Base-by-base conservation (phyloP, 768 basidiomycete species). In the Agaricus sinodeliciosus region DNA sequence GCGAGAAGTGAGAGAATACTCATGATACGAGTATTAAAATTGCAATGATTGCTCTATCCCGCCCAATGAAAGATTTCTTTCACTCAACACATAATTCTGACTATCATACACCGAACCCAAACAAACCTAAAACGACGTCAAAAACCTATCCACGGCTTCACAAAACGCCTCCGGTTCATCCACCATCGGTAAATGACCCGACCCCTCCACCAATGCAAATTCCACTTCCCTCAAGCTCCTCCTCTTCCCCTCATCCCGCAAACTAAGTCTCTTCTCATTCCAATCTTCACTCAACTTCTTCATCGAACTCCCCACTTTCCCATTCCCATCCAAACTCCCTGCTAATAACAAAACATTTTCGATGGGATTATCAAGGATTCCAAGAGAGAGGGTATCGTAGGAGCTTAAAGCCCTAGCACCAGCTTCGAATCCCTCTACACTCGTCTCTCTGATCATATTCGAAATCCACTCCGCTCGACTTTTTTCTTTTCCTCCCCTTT, bases 171-270 rank as follows among this genome's bases (percentile, higher is more conserved):
- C 69, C 2, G 76, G 73, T 47, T 68, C 67, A 58, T 80, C 79
- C 4, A 79, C 63, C 77, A 80, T 79, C 0, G 79, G 79, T 6
- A 80, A 58, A 65, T 80, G 77, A 0, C 78, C 78, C 0, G 74
- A 65, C 6, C 61, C 61, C 37, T 39, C 37, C 16, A 39, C 37
- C 37, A 39, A n/a, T 9, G 15, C 37, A 39, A 39, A 39, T n/a
- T 16, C 37, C 7, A 39, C 37, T 12, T 39, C 37, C 12, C 37
- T 39, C 37, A 22, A 22, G 3, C 1, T 39, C 16, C 37, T 16
- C 37, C 16, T 3, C 15, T 13, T 11, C 36, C 28, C 28, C 9
- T 9, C 28, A 28, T 9, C 28, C 28, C 28, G n/a, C n/a, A 4
- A 28, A 4, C 28, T 35, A 27, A 5, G 18, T 45, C 60, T 41